Conservation (phyloP, 495 filamentous ascomycete genomes). For the Aspergillus panamensis region DNA sequence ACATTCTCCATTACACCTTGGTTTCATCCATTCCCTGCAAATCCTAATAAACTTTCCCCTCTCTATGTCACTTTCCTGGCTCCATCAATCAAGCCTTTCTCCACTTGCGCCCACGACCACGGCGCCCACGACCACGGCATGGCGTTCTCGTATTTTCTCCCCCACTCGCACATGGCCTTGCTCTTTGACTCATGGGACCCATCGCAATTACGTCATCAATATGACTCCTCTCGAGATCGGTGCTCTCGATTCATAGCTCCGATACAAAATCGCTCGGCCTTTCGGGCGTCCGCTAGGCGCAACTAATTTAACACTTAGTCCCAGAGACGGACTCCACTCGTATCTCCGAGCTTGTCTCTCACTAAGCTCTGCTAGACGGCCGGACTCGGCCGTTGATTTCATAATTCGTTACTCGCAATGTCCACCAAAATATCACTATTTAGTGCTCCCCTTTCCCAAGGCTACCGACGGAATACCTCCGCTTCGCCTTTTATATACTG, state of each 20-base stretch:
- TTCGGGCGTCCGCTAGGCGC: neutral
- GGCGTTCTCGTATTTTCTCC: neutral
- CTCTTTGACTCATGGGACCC: neutral
- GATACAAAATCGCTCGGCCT: neutral
- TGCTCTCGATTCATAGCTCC: neutral
- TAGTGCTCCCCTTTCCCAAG: neutral
- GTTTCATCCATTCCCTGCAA: too few species aligned
- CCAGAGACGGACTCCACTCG: neutral
- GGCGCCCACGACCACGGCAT: neutral
- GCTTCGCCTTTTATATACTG: neutral
- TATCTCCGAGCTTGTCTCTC: neutral
- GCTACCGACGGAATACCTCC: neutral
- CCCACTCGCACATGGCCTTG: neutral
- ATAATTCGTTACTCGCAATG: neutral
- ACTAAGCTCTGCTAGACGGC: neutral
- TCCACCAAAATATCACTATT: neutral
- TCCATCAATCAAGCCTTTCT: neutral
- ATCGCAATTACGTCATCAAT: neutral
- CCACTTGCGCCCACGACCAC: neutral
- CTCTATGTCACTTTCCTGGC: neutral
- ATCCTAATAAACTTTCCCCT: too few species aligned
- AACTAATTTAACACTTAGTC: too few species aligned
- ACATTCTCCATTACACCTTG: too few species aligned
- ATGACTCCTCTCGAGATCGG: neutral
- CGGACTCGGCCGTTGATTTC: constrained; percentile 3